These are phyloP conservation scores for Tolypocladium tropicale DNA, from an alignment of 2,329 filamentous ascomycete species.

Conservation along the genomic window DNA sequence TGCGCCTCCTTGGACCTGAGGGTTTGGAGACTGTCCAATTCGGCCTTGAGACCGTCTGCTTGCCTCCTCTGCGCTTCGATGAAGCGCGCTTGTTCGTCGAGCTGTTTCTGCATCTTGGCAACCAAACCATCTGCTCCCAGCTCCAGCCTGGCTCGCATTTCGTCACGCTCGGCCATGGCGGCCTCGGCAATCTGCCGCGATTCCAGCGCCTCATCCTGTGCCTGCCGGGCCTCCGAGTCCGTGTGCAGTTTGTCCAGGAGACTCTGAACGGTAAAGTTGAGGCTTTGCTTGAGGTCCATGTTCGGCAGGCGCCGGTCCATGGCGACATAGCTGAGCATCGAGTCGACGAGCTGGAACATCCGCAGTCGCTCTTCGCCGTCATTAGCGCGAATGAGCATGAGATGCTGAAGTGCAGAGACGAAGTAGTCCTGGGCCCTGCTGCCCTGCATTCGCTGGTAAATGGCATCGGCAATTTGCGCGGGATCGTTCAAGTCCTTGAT, in stretches of 20 bases:
- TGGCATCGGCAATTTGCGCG: constrained; percentile 86
- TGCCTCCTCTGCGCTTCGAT: constrained; percentile 84
- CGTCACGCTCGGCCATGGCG: constrained; percentile 91
- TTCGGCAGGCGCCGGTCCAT: constrained; percentile 95
- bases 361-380: constrained; percentile 84
- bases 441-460: constrained; percentile 72
- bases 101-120: constrained; percentile 80
- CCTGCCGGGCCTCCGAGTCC: constrained; percentile 86
- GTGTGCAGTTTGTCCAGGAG: constrained; percentile 93
- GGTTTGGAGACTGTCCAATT: constrained; percentile 77
- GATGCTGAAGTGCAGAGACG: constrained; percentile 85
- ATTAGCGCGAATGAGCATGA: constrained; percentile 84
- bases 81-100: constrained; percentile 86
- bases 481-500: constrained; percentile 90
- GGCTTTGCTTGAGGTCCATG: constrained; percentile 94
- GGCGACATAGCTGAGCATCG: constrained; percentile 98
- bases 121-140: constrained; percentile 90
- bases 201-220: constrained; percentile 83
- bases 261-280: constrained; percentile 95
- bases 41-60: constrained; percentile 78
- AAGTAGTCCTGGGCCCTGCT: constrained; percentile 92
- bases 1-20: constrained; percentile 84
- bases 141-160: constrained; percentile 81
- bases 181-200: constrained; percentile 89
- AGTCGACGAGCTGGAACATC: constrained; percentile 96